Conservation (phyloP, 1,139 yeast species). For the Lodderomyces pseudojiufengensis region DNA sequence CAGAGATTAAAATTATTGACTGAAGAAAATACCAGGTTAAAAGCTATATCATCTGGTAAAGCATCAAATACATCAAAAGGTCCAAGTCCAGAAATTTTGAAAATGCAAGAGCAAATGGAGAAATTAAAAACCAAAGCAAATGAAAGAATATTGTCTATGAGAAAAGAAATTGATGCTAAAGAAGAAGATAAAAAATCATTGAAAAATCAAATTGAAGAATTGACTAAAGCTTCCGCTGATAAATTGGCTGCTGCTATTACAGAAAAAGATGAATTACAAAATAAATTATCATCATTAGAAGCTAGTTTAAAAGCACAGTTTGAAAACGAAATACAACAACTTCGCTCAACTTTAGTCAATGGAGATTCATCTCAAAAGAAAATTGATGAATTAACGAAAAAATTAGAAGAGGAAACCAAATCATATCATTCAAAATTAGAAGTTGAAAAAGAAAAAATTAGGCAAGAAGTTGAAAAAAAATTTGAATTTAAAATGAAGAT, state of each 20-base stretch:
- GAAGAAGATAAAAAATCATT: slow-evolving; percentile 9
- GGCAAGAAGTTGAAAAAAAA: slow-evolving; percentile 36
- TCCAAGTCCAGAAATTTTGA: slow-evolving; percentile 21
- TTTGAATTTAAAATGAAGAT: slow-evolving; percentile 40
- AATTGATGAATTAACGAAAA: slow-evolving; percentile 18
- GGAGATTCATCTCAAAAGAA: slow-evolving; percentile 15
- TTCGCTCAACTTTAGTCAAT: slow-evolving; percentile 13
- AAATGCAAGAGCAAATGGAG: slow-evolving; percentile 21
- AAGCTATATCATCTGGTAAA: slow-evolving; percentile 12
- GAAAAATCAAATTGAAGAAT: slow-evolving; percentile 8
- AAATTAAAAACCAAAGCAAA: slow-evolving; percentile 15
- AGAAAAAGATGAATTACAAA: slow-evolving; percentile 15
- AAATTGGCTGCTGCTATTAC: slow-evolving; percentile 12
- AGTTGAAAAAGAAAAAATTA: slow-evolving; percentile 28
- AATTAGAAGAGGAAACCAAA: slow-evolving; percentile 18
- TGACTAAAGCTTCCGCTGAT: slow-evolving; percentile 2
- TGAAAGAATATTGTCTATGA: slow-evolving; percentile 9
- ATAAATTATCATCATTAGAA: slow-evolving; percentile 14
- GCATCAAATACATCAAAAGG: slow-evolving; percentile 2
- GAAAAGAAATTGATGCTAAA: slow-evolving; percentile 9
- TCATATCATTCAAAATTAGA: slow-evolving; percentile 27
- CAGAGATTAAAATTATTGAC: slow-evolving; percentile 32
- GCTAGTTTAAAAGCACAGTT: slow-evolving; percentile 12
- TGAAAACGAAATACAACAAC: slow-evolving; percentile 17
- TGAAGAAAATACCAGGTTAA: slow-evolving; percentile 39